Evolutionary conservation across 495 filamentous ascomycete species (phyloP).

Genomic region (Aeminium ludgeri): DNA sequence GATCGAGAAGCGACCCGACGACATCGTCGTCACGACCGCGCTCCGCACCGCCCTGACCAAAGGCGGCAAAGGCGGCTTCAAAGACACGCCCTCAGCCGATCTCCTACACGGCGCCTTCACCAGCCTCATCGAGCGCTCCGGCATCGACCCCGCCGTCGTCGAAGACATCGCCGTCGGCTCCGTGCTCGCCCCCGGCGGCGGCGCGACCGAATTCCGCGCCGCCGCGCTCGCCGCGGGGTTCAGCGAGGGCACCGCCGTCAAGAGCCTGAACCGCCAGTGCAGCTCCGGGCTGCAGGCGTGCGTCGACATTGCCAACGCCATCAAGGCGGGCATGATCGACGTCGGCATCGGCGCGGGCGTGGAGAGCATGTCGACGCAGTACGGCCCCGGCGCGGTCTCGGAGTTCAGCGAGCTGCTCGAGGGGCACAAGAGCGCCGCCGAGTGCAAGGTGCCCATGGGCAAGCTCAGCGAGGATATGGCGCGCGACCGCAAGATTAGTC

Average conservation of each 20-base stretch:
- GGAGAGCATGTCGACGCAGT: conserved; percentile 92
- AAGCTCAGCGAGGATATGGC: conserved; percentile 90
- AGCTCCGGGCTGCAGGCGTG: conserved; percentile 76
- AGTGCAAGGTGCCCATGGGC: conserved; percentile 98
- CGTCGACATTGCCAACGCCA: conserved; percentile 83
- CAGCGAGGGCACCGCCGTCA: conserved; percentile 65
- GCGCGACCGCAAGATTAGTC: conserved; percentile 55
- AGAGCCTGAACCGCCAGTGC: conserved; percentile 81
- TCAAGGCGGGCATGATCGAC: conserved; percentile 81
- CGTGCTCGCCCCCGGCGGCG: conserved; percentile 82
- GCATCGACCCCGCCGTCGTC: conserved; percentile 66
- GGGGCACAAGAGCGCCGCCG: conserved; percentile 61
- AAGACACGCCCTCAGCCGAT: conserved; percentile 77
- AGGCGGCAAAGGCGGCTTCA: conserved; percentile 84
- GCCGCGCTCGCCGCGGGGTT: conserved; percentile 85
- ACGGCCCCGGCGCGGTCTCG: conserved; percentile 75
- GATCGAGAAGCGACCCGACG: conserved; percentile 48
- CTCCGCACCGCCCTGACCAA: conserved; percentile 85
- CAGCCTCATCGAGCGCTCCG: conserved; percentile 63
- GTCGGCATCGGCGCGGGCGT: conserved; percentile 87
- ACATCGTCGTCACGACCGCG: conserved; percentile 79
- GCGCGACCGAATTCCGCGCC: conserved; percentile 91
- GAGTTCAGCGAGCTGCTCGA: conserved; percentile 93
- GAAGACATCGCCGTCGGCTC: conserved; percentile 87
- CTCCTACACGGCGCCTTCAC: conserved; percentile 71